Base-by-base conservation (phyloP, 2,329 filamentous ascomycete species). In the Alternaria consortialis region DNA sequence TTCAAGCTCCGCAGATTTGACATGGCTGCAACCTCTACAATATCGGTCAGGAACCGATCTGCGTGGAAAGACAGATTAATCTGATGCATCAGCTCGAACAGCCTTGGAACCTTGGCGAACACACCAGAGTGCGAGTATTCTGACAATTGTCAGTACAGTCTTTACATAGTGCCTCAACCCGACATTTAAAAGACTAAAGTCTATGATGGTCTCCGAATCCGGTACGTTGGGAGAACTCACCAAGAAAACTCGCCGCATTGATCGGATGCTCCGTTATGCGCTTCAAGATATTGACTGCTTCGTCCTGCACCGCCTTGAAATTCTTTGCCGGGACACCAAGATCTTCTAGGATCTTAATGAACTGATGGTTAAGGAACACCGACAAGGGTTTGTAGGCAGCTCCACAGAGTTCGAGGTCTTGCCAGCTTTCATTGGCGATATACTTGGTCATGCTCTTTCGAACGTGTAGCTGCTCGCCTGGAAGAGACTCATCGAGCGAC, bases 261-360 rank as follows among this genome's bases (percentile, higher is more conserved):
- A 82, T 71, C 0, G 86, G 81, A 20, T 83, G 85, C 0, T 83
- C 79, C 0, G 89, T 89, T 47, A 90, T 87, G 11, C 78, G 77
- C 3, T 87, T 84, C 5, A 96, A 80, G 12, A 84, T 80, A 0
- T 83, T 66, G 4, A 95, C 79, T 29, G 89, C 89, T n/a, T 81
- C 79, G 0, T 82, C 80, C 74, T 95, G 92, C 1, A 92, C 78
- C 0, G 82, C 70, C 11, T 90, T 72, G 65, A 97, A 94, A 74
- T 86, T 90, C 0, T 77, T 57, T 1, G 80, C 71, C 0, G 82
- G 73, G 0, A 91, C 87, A 0, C 85, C 84, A 75, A 94, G 88
- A 66, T 96, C 93, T 71, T 97, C 93, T 1, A 97, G 77, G 5
- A 96, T 93, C 74, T 96, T 96, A 79, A 96, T 93, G 62, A 94